Evolutionary conservation across 768 basidiomycete species (phyloP).

Genomic region (Lactifluus subvellereus): DNA sequence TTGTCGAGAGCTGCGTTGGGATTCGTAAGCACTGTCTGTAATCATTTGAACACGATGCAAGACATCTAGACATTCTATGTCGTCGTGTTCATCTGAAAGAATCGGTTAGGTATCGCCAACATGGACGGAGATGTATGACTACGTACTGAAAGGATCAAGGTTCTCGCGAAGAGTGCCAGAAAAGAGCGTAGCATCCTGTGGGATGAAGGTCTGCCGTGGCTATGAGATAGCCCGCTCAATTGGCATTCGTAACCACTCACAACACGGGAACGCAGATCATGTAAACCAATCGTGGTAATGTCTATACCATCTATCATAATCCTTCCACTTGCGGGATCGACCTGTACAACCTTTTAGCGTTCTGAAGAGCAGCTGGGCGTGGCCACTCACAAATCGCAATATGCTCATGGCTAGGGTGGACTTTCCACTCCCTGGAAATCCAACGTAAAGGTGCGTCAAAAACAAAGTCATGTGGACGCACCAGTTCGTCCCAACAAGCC

Average conservation of each 20-base stretch:
- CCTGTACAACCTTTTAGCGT: constrained; percentile 32
- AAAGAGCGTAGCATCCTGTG: constrained; percentile 68
- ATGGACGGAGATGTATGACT: background rate
- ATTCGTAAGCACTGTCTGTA: constrained; percentile 41
- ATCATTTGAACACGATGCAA: constrained; percentile 78
- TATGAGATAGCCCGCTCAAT: background rate
- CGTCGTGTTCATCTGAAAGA: constrained; percentile 60
- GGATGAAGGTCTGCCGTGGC: constrained; percentile 62
- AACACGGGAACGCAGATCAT: constrained; percentile 73
- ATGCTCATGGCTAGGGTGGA: constrained; percentile 84
- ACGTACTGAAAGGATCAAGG: constrained; percentile 61
- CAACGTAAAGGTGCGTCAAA: constrained; percentile 5
- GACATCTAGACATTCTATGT: constrained; percentile 74
- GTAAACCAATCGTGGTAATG: constrained; percentile 76
- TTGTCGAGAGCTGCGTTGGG: constrained; percentile 46
- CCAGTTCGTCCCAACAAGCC: constrained; percentile 79
- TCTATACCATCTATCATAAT: constrained; percentile 88
- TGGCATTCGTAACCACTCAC: constrained; percentile 36
- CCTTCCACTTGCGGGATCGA: constrained; percentile 67
- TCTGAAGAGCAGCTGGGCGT: background rate
- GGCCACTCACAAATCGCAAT: constrained; percentile 60
- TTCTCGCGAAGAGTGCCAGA: constrained; percentile 75
- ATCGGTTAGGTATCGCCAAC: background rate
- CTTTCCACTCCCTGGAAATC: constrained; percentile 59
- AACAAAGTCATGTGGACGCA: constrained; percentile 19